Conservation (phyloP, 2,329 filamentous ascomycete genomes). For the Aspergillus fumigatiaffinis region DNA sequence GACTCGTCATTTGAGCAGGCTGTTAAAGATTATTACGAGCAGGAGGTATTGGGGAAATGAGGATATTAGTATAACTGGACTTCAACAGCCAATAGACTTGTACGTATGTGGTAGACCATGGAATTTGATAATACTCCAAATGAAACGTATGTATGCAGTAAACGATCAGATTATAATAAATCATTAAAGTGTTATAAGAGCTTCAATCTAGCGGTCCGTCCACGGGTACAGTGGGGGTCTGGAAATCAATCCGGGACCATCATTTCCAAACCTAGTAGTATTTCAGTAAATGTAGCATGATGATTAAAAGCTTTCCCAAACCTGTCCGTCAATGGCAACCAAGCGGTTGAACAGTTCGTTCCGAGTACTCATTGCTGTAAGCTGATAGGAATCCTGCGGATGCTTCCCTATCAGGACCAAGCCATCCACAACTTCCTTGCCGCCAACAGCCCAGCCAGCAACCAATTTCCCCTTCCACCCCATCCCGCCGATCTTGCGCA, state of each 20-base stretch:
- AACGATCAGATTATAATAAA: no score
- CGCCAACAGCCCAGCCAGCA: constrained; percentile 71
- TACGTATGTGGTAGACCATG: background rate
- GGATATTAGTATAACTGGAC: background rate
- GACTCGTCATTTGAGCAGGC: constrained; percentile 53
- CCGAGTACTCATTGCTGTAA: constrained; percentile 67
- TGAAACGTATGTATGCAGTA: no score
- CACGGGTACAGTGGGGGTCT: background rate
- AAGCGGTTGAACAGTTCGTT: constrained; percentile 80
- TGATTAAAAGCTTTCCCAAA: constrained; percentile 70
- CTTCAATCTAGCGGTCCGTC: background rate
- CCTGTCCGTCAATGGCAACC: constrained; percentile 71
- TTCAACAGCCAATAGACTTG: background rate
- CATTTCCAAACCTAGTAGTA: constrained; percentile 22
- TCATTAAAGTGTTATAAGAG: no score
- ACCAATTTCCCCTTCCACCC: constrained; percentile 82
- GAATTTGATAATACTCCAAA: background rate
- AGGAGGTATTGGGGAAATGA: constrained; percentile 22
- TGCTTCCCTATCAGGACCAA: constrained; percentile 60
- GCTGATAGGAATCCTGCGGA: constrained; percentile 49
- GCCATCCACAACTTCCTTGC: constrained; percentile 70
- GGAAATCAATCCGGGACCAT: background rate
- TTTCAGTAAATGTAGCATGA: constrained; percentile 14
- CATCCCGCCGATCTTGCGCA: constrained; percentile 74
- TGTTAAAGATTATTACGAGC: constrained; percentile 57